These are phyloP conservation scores for Cynanchum wilfordii DNA, from an alignment of 257 asterid species.

Conservation along the genomic window DNA sequence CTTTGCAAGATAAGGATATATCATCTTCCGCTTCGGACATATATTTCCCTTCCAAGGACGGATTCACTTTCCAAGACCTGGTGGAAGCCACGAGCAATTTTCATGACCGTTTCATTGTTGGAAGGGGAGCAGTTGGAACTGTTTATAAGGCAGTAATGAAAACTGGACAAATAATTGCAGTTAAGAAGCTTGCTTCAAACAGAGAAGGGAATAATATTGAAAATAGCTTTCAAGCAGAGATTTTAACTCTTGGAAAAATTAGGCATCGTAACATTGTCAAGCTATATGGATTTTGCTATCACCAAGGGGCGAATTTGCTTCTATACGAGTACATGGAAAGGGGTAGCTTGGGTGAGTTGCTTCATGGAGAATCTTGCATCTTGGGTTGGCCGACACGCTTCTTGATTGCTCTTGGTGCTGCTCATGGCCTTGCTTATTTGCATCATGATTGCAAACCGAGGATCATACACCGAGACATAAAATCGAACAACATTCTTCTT, in stretches of 20 bases:
- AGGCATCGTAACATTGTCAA: constrained; percentile 94
- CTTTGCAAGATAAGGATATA: constrained; percentile 39
- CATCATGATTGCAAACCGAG: constrained; percentile 90
- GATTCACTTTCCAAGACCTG: constrained; percentile 80
- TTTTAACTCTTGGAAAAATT: constrained; percentile 73
- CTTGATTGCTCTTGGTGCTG: constrained; percentile 74
- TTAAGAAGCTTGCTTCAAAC: constrained; percentile 74
- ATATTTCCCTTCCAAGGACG: constrained; percentile 86
- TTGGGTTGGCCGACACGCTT: constrained; percentile 84
- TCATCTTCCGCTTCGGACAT: constrained; percentile 58
- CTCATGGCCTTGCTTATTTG: constrained; percentile 80
- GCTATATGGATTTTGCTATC: constrained; percentile 80
- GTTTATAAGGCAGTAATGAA: constrained; percentile 80
- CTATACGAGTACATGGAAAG: constrained; percentile 84
- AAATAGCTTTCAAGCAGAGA: constrained; percentile 76
- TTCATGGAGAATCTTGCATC: constrained; percentile 51
- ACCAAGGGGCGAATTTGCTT: constrained; percentile 82
- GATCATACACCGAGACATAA: constrained; percentile 86
- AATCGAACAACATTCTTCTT: constrained; percentile 77
- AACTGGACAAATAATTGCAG: constrained; percentile 59
- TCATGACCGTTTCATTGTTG: constrained; percentile 61
- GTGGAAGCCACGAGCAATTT: constrained; percentile 86
- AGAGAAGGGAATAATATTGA: constrained; percentile 73
- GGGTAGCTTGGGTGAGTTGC: constrained; percentile 90
- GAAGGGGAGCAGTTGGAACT: constrained; percentile 86